Conservation (phyloP, 1,284 basidiomycete species). For the Cryptococcus jaspeensis region DNA sequence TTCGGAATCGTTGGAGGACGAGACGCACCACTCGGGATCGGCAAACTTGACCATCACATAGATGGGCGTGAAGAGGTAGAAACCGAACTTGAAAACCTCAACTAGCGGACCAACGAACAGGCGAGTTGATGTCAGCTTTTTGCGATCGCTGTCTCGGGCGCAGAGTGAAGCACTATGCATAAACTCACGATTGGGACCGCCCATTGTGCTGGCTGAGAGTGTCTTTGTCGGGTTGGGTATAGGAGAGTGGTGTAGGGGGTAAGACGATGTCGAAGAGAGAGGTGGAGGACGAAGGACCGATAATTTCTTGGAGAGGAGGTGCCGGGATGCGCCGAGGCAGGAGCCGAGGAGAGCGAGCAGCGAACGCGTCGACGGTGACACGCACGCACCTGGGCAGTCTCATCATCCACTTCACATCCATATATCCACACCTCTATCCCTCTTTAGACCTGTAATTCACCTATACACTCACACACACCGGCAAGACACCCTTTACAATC, state of each 20-base stretch:
- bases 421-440: no score
- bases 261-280: no score
- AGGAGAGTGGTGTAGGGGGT: neutral
- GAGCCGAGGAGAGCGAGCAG: no score
- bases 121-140: neutral
- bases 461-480: no score
- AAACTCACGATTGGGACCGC: constrained; percentile 23
- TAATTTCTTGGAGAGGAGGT: no score
- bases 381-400: no score
- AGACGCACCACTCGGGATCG: constrained; percentile 73
- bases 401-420: no score
- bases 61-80: constrained; percentile 87
- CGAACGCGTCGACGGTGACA: no score
- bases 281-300: no score
- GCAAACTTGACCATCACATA: constrained; percentile 82
- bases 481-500: no score
- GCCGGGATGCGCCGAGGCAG: no score
- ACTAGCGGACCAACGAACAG: constrained; percentile 43
- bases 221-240: neutral
- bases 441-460: no score
- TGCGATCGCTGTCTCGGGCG: neutral
- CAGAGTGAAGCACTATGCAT: neutral
- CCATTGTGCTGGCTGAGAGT: constrained; percentile 12
- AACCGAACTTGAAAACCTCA: constrained; percentile 82
- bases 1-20: neutral